Percentiles rank a stretch among this genome's conserved stretches.
Evolutionary conservation across 257 asterid species (phyloP).

Genomic region (Petunia secreta): DNA sequence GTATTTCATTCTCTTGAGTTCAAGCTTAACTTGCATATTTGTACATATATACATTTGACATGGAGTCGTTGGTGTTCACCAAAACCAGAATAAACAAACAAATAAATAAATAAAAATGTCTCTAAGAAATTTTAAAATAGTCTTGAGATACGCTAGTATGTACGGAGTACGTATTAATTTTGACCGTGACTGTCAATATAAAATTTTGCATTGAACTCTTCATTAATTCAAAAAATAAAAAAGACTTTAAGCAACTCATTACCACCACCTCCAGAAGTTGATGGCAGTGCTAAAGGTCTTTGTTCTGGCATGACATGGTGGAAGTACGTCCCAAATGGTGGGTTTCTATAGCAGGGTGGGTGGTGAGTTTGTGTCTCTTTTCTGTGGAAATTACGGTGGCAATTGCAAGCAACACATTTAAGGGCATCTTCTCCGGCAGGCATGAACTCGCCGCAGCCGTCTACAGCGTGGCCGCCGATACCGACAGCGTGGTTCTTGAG

Average conservation of each 20-base stretch:
- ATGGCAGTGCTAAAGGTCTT: conserved; percentile 59
- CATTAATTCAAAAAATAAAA: too few species aligned
- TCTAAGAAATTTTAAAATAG: too few species aligned
- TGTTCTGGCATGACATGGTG: conserved; percentile 38
- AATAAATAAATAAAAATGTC: too few species aligned
- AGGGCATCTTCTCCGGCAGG: conserved; percentile 72
- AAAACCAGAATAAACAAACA: too few species aligned
- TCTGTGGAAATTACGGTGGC: conserved; percentile 91
- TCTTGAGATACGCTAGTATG: too few species aligned
- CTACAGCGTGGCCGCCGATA: conserved; percentile 73
- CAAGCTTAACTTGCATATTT: too few species aligned
- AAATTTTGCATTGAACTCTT: too few species aligned
- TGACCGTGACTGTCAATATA: too few species aligned
- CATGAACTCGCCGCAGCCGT: conserved; percentile 82
- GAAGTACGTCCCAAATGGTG: conserved; percentile 54
- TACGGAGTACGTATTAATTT: too few species aligned
- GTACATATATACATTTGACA: too few species aligned
- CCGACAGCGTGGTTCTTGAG: conserved; percentile 72
- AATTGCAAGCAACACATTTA: conserved; percentile 74
- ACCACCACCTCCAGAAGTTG: conserved; percentile 59
- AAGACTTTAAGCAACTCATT: not conserved
- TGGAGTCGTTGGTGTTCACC: too few species aligned
- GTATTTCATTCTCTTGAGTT: too few species aligned
- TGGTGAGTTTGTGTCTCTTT: conserved; percentile 52
- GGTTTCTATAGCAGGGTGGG: conserved; percentile 52